Conservation (phyloP, 495 filamentous ascomycete species). For the Neurospora tetrasperma region DNA sequence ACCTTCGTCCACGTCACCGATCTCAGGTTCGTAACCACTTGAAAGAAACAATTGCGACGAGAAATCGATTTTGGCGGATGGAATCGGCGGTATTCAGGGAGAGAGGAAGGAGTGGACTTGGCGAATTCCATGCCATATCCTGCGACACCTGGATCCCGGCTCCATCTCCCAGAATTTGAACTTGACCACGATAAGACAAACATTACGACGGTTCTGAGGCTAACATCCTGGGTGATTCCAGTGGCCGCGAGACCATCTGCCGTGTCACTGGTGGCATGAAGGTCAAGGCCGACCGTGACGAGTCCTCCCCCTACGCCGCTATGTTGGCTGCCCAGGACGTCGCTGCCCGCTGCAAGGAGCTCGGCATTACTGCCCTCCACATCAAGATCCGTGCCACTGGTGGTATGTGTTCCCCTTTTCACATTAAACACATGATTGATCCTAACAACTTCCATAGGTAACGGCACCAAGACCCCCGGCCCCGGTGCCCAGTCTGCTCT, state of each 20-base stretch:
- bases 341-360: conserved; percentile 94
- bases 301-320: conserved; percentile 98
- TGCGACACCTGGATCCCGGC: conserved; percentile 12
- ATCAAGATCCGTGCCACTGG: conserved; percentile 99
- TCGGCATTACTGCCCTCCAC: conserved; percentile 97
- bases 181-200: conserved; percentile 3
- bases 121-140: not conserved
- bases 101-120: not conserved
- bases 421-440: not conserved
- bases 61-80: not conserved
- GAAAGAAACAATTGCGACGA: conserved; percentile 6
- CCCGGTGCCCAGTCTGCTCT: conserved; percentile 98
- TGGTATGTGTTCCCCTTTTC: conserved; percentile 43
- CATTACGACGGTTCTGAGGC: conserved; percentile 33
- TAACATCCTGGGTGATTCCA: conserved; percentile 62
- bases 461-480: conserved; percentile 98
- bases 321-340: conserved; percentile 99
- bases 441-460: conserved; percentile 42
- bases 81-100: not conserved
- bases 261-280: conserved; percentile 99
- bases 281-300: conserved; percentile 99
- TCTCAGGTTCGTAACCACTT: conserved; percentile 67
- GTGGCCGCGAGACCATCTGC: conserved; percentile 98
- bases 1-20: conserved; percentile 99
- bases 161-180: conserved; percentile 15